These are phyloP conservation scores for Pancytospora philotis DNA, from an alignment of 371 early-diverging fungal species.

Conservation along the genomic window DNA sequence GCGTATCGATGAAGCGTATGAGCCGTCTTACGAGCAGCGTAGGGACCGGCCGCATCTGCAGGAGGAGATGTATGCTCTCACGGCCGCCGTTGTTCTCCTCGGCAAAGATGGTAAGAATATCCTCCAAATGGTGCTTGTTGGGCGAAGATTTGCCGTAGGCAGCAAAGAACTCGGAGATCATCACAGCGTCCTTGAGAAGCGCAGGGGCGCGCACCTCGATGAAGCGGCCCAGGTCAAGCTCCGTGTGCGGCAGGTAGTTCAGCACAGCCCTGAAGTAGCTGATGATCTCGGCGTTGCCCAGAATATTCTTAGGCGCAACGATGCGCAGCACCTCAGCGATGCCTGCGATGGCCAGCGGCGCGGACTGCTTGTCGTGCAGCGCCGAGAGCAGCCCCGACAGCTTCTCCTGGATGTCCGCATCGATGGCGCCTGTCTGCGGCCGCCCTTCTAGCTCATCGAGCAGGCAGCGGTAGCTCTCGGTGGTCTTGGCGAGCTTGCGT, in stretches of 20 bases:
- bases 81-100: not conserved
- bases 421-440: not conserved
- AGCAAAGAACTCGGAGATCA: not conserved
- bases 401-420: not conserved
- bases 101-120: constrained; percentile 1
- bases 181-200: not conserved
- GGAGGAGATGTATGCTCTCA: not conserved
- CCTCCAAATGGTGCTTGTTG: not conserved
- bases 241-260: not conserved
- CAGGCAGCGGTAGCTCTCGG: not conserved
- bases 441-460: not conserved
- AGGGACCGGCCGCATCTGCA: no score
- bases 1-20: not conserved
- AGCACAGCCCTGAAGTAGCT: not conserved
- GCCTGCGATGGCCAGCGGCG: not conserved
- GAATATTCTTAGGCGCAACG: not conserved
- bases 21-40: no score
- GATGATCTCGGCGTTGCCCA: not conserved
- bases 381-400: not conserved
- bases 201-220: not conserved
- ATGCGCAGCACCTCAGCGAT: not conserved
- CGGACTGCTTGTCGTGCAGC: not conserved
- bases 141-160: not conserved
- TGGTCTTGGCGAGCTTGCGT: not conserved
- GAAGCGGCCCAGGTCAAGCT: not conserved